A percentile compares a stretch with the other conserved stretches of the same genome.
These are phyloP conservation scores for Ceratocystis colombiana DNA, from an alignment of 2,329 filamentous ascomycete genomes.

Conservation along the genomic window DNA sequence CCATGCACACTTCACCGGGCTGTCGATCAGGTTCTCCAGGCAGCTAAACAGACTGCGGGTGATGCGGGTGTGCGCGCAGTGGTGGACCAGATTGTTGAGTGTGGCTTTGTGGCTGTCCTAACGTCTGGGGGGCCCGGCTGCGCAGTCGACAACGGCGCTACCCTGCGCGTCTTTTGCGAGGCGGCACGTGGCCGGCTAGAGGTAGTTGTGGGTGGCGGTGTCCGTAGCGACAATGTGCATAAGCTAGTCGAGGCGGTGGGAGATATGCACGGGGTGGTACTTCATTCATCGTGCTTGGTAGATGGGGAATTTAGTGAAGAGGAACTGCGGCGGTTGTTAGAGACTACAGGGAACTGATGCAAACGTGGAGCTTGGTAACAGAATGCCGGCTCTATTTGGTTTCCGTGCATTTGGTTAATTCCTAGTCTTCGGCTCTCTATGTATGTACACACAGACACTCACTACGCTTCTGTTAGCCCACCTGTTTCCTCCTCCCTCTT, in stretches of 20 bases:
- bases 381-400: neutral
- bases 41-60: constrained; percentile 23
- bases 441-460: constrained; percentile 5
- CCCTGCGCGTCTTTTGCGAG: constrained; percentile 34
- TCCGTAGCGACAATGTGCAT: constrained; percentile 37
- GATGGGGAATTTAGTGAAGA: constrained; percentile 20
- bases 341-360: constrained; percentile 11
- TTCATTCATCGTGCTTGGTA: constrained; percentile 26
- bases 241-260: constrained; percentile 16
- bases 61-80: constrained; percentile 27
- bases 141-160: constrained; percentile 35
- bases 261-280: constrained; percentile 17
- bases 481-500: neutral
- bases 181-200: constrained; percentile 33
- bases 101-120: constrained; percentile 44
- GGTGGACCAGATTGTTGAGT: constrained; percentile 33
- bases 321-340: constrained; percentile 19
- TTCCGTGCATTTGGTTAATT: neutral
- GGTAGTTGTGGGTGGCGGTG: constrained; percentile 45
- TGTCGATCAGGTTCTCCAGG: constrained; percentile 40
- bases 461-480: neutral
- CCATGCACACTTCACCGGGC: constrained; percentile 47
- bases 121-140: constrained; percentile 43
- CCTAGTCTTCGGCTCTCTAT: neutral
- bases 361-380: neutral